Evolutionary conservation across 2,329 filamentous ascomycete species (phyloP).

Genomic region (Epichloe festucae): DNA sequence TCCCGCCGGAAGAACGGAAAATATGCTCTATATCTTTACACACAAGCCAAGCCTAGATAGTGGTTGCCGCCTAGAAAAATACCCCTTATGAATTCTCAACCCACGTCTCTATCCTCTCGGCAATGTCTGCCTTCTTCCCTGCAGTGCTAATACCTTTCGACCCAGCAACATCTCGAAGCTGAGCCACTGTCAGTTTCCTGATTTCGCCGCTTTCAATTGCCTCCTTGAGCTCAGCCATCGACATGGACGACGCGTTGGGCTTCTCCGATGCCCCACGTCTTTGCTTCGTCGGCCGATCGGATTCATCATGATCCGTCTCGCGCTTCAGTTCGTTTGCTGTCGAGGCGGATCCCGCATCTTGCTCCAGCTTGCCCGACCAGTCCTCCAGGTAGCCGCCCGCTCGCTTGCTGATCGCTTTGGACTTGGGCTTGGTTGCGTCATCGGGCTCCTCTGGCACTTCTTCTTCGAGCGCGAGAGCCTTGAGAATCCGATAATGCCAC

Average conservation of each 20-base stretch:
- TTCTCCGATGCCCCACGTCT: conserved; percentile 23
- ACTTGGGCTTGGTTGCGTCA: conserved; percentile 75
- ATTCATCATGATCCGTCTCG: conserved; percentile 32
- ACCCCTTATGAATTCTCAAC: conserved; percentile 31
- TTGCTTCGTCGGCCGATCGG: conserved; percentile 33
- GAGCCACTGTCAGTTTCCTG: conserved; percentile 40
- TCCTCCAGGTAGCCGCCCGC: conserved; percentile 66
- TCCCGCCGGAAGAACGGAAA: neutral
- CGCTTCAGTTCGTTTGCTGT: conserved; percentile 35
- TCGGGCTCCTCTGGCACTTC: conserved; percentile 62
- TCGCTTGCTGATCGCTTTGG: conserved; percentile 79
- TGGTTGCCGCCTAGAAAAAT: too few relatives aligned
- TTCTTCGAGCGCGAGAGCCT: conserved; percentile 83
- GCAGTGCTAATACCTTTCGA: conserved; percentile 33
- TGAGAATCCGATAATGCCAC: conserved; percentile 94
- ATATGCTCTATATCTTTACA: neutral
- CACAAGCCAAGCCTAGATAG: neutral
- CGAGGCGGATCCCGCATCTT: conserved; percentile 30
- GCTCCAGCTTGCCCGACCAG: conserved; percentile 59
- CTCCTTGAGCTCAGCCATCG: conserved; percentile 32
- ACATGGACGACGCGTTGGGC: conserved; percentile 22
- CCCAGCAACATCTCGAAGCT: conserved; percentile 36
- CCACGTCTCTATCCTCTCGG: conserved; percentile 45
- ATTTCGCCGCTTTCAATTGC: conserved; percentile 33
- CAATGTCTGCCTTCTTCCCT: conserved; percentile 40